phyloP scores from a whole-genome alignment of 192 early-diverging fungal genomes.

The Coemansia sp. region DNA sequence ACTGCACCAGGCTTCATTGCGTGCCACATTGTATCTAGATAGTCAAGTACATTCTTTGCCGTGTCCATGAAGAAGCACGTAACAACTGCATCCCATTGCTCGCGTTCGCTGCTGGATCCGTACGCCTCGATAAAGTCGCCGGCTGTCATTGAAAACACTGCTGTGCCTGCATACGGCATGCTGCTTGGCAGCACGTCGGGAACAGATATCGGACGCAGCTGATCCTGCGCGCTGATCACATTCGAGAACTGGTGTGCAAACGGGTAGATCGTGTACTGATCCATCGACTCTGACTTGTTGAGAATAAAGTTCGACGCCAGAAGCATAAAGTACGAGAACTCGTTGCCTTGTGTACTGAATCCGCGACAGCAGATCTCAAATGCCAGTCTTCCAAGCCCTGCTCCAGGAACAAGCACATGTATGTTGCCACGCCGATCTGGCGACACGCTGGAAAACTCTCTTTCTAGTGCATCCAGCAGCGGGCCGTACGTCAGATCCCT shows the following conservation, averaged over 20 bases:
- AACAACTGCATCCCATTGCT: constrained; percentile 84
- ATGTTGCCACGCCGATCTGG: constrained; percentile 58
- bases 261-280: constrained; percentile 80
- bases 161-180: constrained; percentile 39
- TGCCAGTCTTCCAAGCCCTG: constrained; percentile 91
- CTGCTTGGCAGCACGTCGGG: constrained; percentile 80
- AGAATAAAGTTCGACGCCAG: constrained; percentile 91
- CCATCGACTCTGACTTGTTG: constrained; percentile 65
- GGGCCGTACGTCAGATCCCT: constrained; percentile 78
- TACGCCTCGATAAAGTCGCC: constrained; percentile 98
- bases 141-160: constrained; percentile 94
- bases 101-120: constrained; percentile 59
- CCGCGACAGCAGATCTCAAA: constrained; percentile 85
- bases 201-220: constrained; percentile 67
- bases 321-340: constrained; percentile 97
- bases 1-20: constrained; percentile 74
- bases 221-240: constrained; percentile 57
- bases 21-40: constrained; percentile 79
- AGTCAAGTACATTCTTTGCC: constrained; percentile 87
- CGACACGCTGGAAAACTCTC: constrained; percentile 46
- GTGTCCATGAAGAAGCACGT: constrained; percentile 99
- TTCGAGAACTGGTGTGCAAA: constrained; percentile 95
- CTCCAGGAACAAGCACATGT: constrained; percentile 88
- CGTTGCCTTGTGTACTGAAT: constrained; percentile 84
- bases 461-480: constrained; percentile 71